Evolutionary conservation across 768 basidiomycete species (phyloP), one percentile per base, ranked within the genome.

Genomic region (Tubosaeta sp.): DNA sequence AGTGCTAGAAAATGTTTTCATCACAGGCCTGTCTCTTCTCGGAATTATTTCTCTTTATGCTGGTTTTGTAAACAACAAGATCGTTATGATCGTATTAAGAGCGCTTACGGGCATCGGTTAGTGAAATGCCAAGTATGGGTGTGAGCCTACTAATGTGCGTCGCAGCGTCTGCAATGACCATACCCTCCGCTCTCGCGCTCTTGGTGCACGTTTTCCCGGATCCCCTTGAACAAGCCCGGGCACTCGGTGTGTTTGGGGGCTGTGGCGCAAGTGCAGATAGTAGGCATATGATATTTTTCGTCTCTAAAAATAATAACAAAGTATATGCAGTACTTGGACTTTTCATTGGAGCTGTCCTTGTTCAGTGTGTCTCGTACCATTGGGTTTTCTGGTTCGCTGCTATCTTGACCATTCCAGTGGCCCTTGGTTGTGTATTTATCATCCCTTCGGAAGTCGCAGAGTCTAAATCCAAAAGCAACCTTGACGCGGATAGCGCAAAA

Each of bases 301-400:
- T 16, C 5, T 7, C 27, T 31, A 10, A 12, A 22, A 44, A 38
- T 1, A 29, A 32, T 19, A 16, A 38, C 19, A 9, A 51, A 27
- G 44, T 29, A 16, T 18, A 12, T 34, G 16, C 40, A 76, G 74
- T 75, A 5, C 51, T 72, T 38, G 76, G 76, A 1, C 58, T 76
- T n/a, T 48, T 75, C 24, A 67, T 76, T 13, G 77, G 77, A 9
- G 77, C 75, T 2, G 22, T 73, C n/a, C 68, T 79, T 39, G 71
- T 73, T 4, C 56, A 67, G 36, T 72, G 63, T 29, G 64, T 65
- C 2, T 70, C 73, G 11, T 81, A 74, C 67, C 70, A 61, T 24
- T 80, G 79, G 79, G 69, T 80, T 18, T 81, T 82, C 59, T 79
- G 74, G 60, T 71, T 76, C 52, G 63, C 71, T 30, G 70, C 75